Percentiles rank a stretch among this genome's conserved stretches.
These are phyloP conservation scores for Colletotrichum sp. DNA, from an alignment of 2,329 filamentous ascomycete genomes.

Conservation along the genomic window DNA sequence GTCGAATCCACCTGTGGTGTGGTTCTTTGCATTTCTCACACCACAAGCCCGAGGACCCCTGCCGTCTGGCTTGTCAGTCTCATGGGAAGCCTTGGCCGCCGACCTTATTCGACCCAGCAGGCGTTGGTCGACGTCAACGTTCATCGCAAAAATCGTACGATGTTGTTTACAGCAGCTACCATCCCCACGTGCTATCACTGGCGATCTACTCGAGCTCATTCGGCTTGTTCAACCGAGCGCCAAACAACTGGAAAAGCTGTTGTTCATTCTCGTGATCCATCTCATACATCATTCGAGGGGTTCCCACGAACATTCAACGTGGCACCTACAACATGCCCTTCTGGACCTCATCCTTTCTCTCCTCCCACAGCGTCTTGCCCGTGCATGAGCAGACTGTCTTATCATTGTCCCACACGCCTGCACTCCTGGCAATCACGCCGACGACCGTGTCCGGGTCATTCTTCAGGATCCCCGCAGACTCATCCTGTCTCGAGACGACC, in stretches of 20 bases:
- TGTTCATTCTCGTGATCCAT: background rate
- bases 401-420: constrained; percentile 98
- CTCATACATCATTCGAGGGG: background rate
- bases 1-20: constrained; percentile 2
- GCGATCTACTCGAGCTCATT: constrained; percentile 14
- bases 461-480: constrained; percentile 56
- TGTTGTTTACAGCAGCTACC: constrained; percentile 10
- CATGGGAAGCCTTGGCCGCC: constrained; percentile 1
- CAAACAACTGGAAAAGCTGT: background rate
- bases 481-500: constrained; percentile 75
- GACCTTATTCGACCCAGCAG: background rate
- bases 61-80: background rate
- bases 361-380: constrained; percentile 98
- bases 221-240: constrained; percentile 9
- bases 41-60: background rate
- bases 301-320: background rate
- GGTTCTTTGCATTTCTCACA: constrained; percentile 1
- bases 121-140: background rate
- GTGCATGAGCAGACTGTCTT: constrained; percentile 98
- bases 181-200: constrained; percentile 13
- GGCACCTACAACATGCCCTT: constrained; percentile 76
- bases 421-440: constrained; percentile 92
- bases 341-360: constrained; percentile 85
- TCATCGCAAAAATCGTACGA: constrained; percentile 23
- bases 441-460: constrained; percentile 88